Conservation (phyloP, 2,329 filamentous ascomycete genomes). For the Anthostomella pinea region DNA sequence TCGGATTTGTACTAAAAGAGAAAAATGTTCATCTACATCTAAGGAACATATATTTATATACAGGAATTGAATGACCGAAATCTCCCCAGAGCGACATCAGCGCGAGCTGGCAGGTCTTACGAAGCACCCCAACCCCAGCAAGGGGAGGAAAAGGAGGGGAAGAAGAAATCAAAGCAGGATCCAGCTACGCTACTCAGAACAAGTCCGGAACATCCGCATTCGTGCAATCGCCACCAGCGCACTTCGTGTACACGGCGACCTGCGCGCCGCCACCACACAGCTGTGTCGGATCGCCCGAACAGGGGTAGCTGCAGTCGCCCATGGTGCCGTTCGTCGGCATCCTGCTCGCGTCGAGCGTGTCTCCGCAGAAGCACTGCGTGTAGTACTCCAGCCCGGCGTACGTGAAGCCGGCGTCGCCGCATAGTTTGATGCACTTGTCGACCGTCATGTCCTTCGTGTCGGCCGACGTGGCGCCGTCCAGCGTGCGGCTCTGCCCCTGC, state of each 20-base stretch:
- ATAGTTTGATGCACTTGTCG: constrained; percentile 22
- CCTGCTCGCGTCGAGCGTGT: constrained; percentile 26
- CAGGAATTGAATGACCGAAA: background rate
- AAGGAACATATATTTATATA: background rate
- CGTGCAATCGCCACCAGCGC: constrained; percentile 24
- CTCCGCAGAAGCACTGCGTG: constrained; percentile 29
- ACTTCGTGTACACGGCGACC: constrained; percentile 36
- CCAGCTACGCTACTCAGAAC: no score
- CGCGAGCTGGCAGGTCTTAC: no score
- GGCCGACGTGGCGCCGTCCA: constrained; percentile 16
- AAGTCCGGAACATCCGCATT: no score
- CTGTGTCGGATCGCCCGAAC: constrained; percentile 35
- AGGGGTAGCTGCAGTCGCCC: constrained; percentile 40
- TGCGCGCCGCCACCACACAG: constrained; percentile 37
- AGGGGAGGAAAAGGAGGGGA: no score
- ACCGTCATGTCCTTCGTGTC: constrained; percentile 25
- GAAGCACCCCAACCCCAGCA: no score
- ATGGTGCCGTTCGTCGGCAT: constrained; percentile 39
- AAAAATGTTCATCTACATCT: no score
- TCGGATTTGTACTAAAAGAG: no score
- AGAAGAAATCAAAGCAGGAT: no score
- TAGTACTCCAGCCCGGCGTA: constrained; percentile 26
- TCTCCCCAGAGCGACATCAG: no score
- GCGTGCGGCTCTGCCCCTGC: constrained; percentile 26
- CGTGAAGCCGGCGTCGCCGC: constrained; percentile 14